A percentile compares a stretch with the other conserved stretches of the same genome.
Evolutionary conservation across 768 basidiomycete genomes (phyloP).

Genomic region (Termitomyces sp.): DNA sequence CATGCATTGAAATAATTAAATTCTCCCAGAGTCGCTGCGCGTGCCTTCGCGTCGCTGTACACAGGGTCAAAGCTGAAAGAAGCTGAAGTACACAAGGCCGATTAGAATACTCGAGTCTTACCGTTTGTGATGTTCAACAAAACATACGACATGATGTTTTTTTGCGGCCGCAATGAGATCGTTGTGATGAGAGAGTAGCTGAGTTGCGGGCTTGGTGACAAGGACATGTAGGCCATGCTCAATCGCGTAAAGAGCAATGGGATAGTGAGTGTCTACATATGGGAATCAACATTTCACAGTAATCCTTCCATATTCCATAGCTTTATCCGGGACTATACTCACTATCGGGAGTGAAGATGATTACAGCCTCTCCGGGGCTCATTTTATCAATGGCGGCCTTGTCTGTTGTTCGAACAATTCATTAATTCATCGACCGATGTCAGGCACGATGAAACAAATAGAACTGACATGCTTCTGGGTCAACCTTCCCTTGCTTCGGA

Average conservation of each 20-base stretch:
- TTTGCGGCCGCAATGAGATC: constrained; percentile 71
- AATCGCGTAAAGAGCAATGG: constrained; percentile 83
- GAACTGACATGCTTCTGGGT: constrained; percentile 78
- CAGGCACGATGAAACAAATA: not conserved
- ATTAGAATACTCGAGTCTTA: constrained; percentile 18
- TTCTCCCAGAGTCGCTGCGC: constrained; percentile 73
- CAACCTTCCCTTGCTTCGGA: constrained; percentile 61
- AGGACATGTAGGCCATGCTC: constrained; percentile 84
- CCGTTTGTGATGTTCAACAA: constrained; percentile 95
- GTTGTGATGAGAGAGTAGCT: constrained; percentile 79
- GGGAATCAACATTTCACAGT: not conserved
- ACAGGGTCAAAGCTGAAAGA: constrained; percentile 72
- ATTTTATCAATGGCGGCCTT: constrained; percentile 75
- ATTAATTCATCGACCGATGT: not conserved
- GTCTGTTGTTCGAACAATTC: constrained; percentile 41
- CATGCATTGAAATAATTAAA: constrained; percentile 96
- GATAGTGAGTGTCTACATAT: constrained; percentile 68
- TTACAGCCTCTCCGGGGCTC: constrained; percentile 80
- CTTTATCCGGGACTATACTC: constrained; percentile 16
- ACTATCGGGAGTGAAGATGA: constrained; percentile 93
- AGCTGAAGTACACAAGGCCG: not conserved
- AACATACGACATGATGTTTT: constrained; percentile 78
- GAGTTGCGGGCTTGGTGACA: constrained; percentile 90
- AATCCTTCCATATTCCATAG: not conserved
- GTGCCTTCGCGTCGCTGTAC: constrained; percentile 85